Base-by-base conservation (phyloP, 2,329 filamentous ascomycete genomes). In the Lachnellula arida region DNA sequence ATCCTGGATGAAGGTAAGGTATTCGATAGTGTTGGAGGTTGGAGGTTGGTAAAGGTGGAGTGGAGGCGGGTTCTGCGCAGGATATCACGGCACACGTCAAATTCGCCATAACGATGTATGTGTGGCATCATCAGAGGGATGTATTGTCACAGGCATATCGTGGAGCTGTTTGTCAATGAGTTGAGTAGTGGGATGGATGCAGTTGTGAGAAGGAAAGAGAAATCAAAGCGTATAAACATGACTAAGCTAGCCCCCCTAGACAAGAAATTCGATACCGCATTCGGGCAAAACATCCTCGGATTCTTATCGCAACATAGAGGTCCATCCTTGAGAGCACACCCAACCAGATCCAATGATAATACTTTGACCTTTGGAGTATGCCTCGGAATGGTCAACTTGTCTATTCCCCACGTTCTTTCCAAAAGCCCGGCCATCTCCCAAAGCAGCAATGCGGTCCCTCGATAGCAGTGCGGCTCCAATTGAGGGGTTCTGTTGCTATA, bases 391-490 rank as follows among this genome's bases (percentile, higher is more conserved):
- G 25, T 8, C 7, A 6, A 28, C 2, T 28, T 7, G 6, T 9
- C 7, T 28, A 28, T 28, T 28, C 37, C 37, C 37, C 37, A 40
- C 37, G 17, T 28, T 28, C 25, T 28, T 28, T 7, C 25, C 25
- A 28, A 28, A 8, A 7, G 6, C 7, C 25, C 2, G 25, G 43
- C 42, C 32, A 34, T 17, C 17, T 25, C 61, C 61, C 56, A 59
- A 63, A 56, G 49, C 53, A 62, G 61, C 53, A 61, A 63, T 60
- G 35, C 28, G 59, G 53, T 63, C 61, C 61, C 50, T 42, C 42
- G 37, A 52, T 49, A 46, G 51, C 43, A 28, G 47, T 62, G 58
- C 55, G 53, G 54, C 56, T 59, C 56, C 40, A n/a, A 55, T 23
- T 42, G 58, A 60, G 57, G 61, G 61, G 56, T 53, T 51, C 22